These are phyloP conservation scores for Hexamita inflata DNA, from an alignment of 208 protist genomes.

Conservation along the genomic window DNA sequence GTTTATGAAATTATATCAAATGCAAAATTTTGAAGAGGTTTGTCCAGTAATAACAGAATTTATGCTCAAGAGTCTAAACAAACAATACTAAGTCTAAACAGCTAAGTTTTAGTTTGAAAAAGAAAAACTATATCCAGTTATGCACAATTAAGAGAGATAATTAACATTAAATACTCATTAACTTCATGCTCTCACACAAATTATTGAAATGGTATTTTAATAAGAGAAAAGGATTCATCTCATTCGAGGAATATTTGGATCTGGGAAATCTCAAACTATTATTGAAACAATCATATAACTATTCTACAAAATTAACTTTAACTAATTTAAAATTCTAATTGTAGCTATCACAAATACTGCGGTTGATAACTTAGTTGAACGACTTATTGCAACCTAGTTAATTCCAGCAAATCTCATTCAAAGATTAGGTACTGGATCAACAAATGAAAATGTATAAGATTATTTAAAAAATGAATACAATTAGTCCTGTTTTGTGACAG, in stretches of 20 bases:
- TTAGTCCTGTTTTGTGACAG: background rate
- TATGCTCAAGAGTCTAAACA: background rate
- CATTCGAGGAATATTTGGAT: background rate
- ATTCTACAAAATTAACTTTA: background rate
- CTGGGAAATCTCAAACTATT: background rate
- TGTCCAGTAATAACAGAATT: constrained; percentile 1
- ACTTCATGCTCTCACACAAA: background rate
- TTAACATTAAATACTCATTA: background rate
- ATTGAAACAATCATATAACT: background rate
- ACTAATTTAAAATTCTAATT: background rate
- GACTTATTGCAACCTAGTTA: background rate
- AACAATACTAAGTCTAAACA: background rate
- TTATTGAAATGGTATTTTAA: background rate
- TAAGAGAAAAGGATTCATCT: background rate
- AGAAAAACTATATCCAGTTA: background rate
- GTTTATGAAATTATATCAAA: too few relatives aligned
- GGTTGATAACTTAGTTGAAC: background rate
- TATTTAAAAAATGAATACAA: background rate
- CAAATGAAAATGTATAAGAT: background rate
- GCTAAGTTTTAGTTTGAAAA: background rate
- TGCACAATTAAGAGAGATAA: background rate
- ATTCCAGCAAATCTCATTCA: background rate
- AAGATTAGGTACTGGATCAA: background rate
- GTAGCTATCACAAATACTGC: background rate
- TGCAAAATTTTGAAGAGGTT: too few relatives aligned